A percentile compares a stretch with the other conserved stretches of the same genome.
Evolutionary conservation across 2,329 filamentous ascomycete species (phyloP).

Genomic region (Microcyclospora pomicola): DNA sequence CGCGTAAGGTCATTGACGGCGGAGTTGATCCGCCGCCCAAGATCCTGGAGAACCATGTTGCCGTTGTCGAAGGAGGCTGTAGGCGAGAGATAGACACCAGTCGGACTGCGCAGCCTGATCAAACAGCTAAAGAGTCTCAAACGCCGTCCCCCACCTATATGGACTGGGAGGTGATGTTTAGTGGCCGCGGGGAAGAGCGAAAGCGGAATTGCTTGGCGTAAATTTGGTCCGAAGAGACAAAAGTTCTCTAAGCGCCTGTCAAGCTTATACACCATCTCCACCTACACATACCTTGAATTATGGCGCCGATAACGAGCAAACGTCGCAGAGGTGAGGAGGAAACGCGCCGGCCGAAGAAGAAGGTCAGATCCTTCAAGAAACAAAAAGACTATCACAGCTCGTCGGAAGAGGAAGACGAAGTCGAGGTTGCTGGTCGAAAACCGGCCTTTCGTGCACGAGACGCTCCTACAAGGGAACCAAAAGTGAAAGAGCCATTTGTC

Average conservation of each 20-base stretch:
- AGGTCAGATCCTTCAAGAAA: conserved; percentile 46
- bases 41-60: conserved; percentile 94
- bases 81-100: not conserved
- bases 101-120: no score
- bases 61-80: conserved; percentile 2
- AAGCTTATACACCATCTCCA: no score
- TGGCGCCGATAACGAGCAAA: conserved; percentile 15
- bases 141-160: no score
- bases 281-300: conserved; percentile 1
- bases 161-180: no score
- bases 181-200: no score
- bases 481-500: not conserved
- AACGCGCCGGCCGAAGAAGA: conserved; percentile 39
- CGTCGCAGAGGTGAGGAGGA: conserved; percentile 40
- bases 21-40: conserved; percentile 95
- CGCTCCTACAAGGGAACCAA: conserved; percentile 2
- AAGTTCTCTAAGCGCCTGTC: no score
- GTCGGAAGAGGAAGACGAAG: conserved; percentile 39
- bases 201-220: no score
- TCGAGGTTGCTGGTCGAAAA: not conserved
- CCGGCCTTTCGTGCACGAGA: not conserved
- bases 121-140: no score
- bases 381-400: conserved; percentile 52
- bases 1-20: conserved; percentile 87
- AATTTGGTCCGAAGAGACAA: no score